Evolutionary conservation across 225 moss, liverwort and hornwort species (phyloP).

Genomic region (Physcomitrellopsis africana): DNA sequence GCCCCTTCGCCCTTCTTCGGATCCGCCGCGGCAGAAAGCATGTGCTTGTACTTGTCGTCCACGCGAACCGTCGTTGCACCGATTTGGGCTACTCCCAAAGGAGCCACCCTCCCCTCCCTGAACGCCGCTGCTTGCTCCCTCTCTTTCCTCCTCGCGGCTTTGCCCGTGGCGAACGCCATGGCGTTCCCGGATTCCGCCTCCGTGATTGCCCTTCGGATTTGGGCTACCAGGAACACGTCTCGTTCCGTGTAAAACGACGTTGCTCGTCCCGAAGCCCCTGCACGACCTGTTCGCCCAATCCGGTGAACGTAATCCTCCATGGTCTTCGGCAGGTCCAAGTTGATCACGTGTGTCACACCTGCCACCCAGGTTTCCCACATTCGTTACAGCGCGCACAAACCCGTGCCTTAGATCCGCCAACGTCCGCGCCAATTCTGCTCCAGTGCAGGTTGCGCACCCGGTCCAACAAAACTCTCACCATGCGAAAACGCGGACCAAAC

Average conservation of each 20-base stretch:
- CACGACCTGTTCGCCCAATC: constrained; percentile 96
- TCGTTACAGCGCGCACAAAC: background rate
- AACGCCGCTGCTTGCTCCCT: constrained; percentile 96
- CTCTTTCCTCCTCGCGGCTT: constrained; percentile 96
- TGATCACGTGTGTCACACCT: constrained; percentile 96
- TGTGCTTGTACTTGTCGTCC: constrained; percentile 97
- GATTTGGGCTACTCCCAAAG: constrained; percentile 77
- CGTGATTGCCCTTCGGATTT: constrained; percentile 96
- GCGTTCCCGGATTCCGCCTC: constrained; percentile 98
- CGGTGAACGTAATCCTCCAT: constrained; percentile 99
- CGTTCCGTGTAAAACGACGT: constrained; percentile 95
- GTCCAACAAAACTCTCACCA: too few relatives aligned
- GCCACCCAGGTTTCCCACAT: constrained; percentile 35
- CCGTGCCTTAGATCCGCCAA: background rate
- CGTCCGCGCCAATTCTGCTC: background rate
- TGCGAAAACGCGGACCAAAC: too few relatives aligned
- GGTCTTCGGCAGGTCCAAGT: constrained; percentile 95
- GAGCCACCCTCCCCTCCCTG: constrained; percentile 79
- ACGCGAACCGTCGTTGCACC: constrained; percentile 88
- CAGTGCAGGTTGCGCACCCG: background rate
- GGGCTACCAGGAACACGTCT: constrained; percentile 94
- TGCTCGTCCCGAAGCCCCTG: constrained; percentile 92
- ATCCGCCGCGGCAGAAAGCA: constrained; percentile 75
- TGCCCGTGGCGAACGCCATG: constrained; percentile 95
- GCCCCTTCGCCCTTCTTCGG: constrained; percentile 87